A percentile compares a stretch with the other conserved stretches of the same genome.
Evolutionary conservation across 2,329 filamentous ascomycete species (phyloP).

Genomic region (Trichoderma sp.): DNA sequence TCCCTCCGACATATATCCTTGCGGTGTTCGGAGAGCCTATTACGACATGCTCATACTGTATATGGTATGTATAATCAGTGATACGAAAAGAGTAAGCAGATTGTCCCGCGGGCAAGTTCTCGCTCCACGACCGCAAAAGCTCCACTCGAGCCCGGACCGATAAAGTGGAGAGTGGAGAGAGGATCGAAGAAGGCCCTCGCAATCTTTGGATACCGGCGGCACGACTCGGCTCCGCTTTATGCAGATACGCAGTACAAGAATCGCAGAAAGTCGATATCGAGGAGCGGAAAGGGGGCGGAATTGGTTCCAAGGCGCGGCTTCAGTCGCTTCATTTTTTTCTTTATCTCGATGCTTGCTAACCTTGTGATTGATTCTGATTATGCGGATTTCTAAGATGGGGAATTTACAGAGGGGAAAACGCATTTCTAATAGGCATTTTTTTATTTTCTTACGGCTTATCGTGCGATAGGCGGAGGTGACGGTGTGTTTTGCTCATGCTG

Average conservation of each 20-base stretch:
- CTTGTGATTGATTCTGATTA: neutral
- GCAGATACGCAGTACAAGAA: neutral
- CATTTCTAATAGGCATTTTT: neutral
- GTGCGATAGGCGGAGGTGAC: neutral
- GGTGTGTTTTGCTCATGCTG: neutral
- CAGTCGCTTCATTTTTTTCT: constrained; percentile 15
- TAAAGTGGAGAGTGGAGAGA: constrained; percentile 18
- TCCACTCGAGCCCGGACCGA: constrained; percentile 23
- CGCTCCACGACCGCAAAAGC: constrained; percentile 2
- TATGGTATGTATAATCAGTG: neutral
- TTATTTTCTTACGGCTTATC: neutral
- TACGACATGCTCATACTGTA: neutral
- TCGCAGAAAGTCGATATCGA: neutral
- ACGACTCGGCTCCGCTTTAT: constrained; percentile 18
- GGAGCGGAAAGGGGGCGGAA: constrained; percentile 28
- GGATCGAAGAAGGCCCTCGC: neutral
- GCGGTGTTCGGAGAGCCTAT: neutral
- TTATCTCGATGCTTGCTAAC: neutral
- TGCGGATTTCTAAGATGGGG: neutral
- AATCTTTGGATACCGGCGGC: constrained; percentile 27
- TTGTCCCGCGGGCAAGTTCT: neutral
- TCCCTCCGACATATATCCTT: constrained; percentile 1
- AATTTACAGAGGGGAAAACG: neutral
- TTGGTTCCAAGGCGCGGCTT: constrained; percentile 29
- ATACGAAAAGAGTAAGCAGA: neutral